phyloP scores from a whole-genome alignment of 495 filamentous ascomycete species.

The Aspergillus cristatus region DNA sequence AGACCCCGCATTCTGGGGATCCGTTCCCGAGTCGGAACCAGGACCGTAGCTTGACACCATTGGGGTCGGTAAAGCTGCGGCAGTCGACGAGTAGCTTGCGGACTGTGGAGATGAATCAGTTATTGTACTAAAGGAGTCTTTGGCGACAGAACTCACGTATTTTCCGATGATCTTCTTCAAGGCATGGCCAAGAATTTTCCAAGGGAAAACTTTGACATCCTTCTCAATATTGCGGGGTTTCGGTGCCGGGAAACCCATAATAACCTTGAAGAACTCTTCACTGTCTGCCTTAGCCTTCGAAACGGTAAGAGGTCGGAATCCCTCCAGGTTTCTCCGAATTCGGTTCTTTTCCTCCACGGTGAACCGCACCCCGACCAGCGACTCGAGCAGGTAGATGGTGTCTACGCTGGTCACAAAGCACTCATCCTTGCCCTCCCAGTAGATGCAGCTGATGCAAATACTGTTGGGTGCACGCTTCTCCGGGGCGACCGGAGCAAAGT shows the following conservation, averaged over 20 bases:
- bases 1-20: constrained; percentile 30
- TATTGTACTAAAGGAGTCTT: background rate
- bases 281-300: constrained; percentile 86
- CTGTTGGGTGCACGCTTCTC: constrained; percentile 62
- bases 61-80: constrained; percentile 31
- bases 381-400: constrained; percentile 86
- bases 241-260: constrained; percentile 93
- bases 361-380: constrained; percentile 72
- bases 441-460: constrained; percentile 84
- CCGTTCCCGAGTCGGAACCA: constrained; percentile 33
- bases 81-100: constrained; percentile 44
- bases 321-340: constrained; percentile 89
- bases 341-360: constrained; percentile 97
- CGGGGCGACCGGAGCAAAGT: constrained; percentile 60
- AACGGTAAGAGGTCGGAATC: constrained; percentile 80
- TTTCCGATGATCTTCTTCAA: constrained; percentile 97
- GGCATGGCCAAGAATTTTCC: constrained; percentile 72
- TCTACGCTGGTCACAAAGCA: constrained; percentile 95
- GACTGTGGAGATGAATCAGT: constrained; percentile 22
- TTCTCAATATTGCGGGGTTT: constrained; percentile 98
- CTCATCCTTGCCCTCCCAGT: constrained; percentile 82
- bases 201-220: constrained; percentile 95
- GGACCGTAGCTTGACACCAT: constrained; percentile 30
- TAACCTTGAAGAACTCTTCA: constrained; percentile 95
- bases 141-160: constrained; percentile 68